Base-by-base conservation (phyloP, 139 green algal species). In the Astrephomene gubernaculifera region DNA sequence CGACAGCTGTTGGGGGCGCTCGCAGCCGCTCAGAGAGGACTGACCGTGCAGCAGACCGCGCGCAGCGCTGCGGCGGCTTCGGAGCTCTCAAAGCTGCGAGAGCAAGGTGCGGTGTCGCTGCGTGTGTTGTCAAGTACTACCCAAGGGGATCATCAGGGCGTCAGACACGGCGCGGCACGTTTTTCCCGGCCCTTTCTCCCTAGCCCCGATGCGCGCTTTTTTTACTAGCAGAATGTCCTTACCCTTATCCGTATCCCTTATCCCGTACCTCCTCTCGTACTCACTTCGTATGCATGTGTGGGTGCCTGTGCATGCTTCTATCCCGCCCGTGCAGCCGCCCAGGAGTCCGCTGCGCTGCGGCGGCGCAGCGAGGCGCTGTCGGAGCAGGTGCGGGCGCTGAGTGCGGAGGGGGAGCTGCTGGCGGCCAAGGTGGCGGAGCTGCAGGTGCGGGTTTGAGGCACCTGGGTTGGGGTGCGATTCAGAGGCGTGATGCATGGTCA, bases 1-100 rank as follows among this genome's bases (percentile, higher is more conserved):
- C 61, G 78, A 31, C 63, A 84, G 78, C 78, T 84, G 78, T 43
- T 84, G 43, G 54, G 38, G 6, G 31, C 10, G 14, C 63, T 84
- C 31, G 43, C 61, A 19, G 44, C 63, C 31, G 61, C 63, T 44
- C 78, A 84, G 78, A n/a, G 24, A 8, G 36, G 65, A 22, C 43
- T 63, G 61, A 54, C 63, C 22, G 65, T 22, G 10, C 31, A 60
- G 21, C 27, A 31, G 43, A 44, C 43, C 61, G 63, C 61, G 25
- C 63, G 63, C 57, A 41, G 10, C 38, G 21, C 21, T 19, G 31
- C 4, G 36, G 61, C 63, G 43, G 63, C 10, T 17, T 5, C 21
- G 22, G 78, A 75, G 6, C 21, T 52, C 0, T 61, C 41, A 0
- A 38, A 35, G 24, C 61, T 60, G 22, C 78, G 44, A 10, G 78